Evolutionary conservation across 495 filamentous ascomycete genomes (phyloP), one percentile per base, ranked within the genome.

Genomic region (Collariella sp.): DNA sequence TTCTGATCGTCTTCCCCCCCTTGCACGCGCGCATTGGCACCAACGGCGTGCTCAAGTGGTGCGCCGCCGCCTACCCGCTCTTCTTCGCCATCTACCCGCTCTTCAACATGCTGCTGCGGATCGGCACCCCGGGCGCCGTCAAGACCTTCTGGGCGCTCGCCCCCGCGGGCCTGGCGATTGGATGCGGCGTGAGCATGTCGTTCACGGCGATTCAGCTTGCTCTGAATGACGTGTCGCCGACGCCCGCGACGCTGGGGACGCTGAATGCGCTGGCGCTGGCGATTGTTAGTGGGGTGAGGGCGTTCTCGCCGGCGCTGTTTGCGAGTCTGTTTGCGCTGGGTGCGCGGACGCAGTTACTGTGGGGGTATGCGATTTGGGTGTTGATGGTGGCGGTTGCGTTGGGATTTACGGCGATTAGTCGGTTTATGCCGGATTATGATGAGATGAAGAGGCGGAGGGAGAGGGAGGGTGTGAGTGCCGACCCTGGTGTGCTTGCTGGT

Each of bases 171-270:
- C 53, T 79, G 24, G 64, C 70, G 1, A 16, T 79, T 1, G 81
- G 80, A 0, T 74, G 76, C 18, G 83, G 82, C 15, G 78, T 87
- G 0, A 77, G 75, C 39, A 87, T 88, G 83, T 74, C 76, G 3
- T 87, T 86, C 58, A 86, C 83, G 15, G 80, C 74, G 7, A 73
- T 80, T 20, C 84, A 87, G 71, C 78, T 88, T 20, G 79, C 78
- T 31, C 55, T 89, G 23, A 89, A 87, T 67, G 81, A 86, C 52
- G 77, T 84, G 12, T 73, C 81, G 13, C 85, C 85, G 0, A 79
- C 73, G 13, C 73, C 77, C 13, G 63, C 62, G 29, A 75, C 76
- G 7, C 67, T 88, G 23, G 84, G 81, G 6, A 84, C 79, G 13
- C 65, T 89, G 22, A 88, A 87, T 47, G 81, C 82, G 1, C 43